phyloP scores from a whole-genome alignment of 2,329 filamentous ascomycete species.

The Ophiostoma sp. region DNA sequence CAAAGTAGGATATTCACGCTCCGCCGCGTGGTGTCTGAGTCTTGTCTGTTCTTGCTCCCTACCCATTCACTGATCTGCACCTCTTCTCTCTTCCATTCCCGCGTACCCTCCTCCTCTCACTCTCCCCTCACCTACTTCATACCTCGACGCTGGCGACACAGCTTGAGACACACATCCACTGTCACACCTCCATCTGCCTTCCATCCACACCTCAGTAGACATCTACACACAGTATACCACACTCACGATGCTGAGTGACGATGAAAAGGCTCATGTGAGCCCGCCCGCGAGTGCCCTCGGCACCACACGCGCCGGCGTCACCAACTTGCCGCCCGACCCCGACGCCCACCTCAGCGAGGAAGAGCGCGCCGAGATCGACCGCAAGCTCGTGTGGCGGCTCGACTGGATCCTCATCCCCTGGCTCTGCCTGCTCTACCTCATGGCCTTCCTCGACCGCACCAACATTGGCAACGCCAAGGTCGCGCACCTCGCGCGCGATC shows the following conservation, averaged over 20 bases:
- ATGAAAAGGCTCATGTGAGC: slow-evolving; percentile 25
- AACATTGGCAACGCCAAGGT: slow-evolving; percentile 71
- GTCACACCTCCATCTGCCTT: background rate
- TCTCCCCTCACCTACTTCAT: background rate
- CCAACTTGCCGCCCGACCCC: slow-evolving; percentile 30
- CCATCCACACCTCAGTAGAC: background rate
- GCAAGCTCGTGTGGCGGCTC: slow-evolving; percentile 32
- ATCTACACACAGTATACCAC: background rate
- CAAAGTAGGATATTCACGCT: background rate
- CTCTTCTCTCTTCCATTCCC: background rate
- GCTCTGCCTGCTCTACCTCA: slow-evolving; percentile 65
- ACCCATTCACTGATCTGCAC: background rate
- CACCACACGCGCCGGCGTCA: background rate
- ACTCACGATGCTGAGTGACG: slow-evolving; percentile 23
- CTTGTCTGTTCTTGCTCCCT: background rate
- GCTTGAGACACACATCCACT: background rate
- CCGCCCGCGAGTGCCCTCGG: slow-evolving; percentile 16
- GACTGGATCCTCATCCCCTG: slow-evolving; percentile 36
- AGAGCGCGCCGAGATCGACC: slow-evolving; percentile 32
- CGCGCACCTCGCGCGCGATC: slow-evolving; percentile 47
- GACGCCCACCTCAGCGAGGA: slow-evolving; percentile 32
- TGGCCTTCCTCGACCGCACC: slow-evolving; percentile 69
- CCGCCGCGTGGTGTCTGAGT: background rate
- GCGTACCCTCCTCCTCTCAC: background rate
- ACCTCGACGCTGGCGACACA: background rate